phyloP scores from a whole-genome alignment of 257 asterid species.

The Henckelia pumila region DNA sequence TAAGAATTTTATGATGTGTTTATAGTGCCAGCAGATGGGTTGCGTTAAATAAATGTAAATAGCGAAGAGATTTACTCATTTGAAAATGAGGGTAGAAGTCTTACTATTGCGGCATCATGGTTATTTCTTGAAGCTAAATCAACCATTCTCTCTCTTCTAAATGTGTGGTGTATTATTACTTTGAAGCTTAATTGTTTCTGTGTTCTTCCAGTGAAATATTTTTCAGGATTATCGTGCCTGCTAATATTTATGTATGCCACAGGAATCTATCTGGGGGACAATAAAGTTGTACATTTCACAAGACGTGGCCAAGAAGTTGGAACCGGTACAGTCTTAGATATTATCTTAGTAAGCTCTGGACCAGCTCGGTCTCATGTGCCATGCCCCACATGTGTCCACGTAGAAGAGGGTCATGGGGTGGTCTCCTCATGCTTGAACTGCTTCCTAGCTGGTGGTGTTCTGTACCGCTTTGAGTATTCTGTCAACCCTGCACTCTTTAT shows the following conservation, averaged over 20 bases:
- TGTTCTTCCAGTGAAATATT: not conserved
- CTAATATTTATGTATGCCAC: not conserved
- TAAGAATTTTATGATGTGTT: too few species aligned
- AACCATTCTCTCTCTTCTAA: not conserved
- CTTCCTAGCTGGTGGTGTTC: constrained; percentile 87
- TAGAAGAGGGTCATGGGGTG: constrained; percentile 72
- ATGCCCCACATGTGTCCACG: constrained; percentile 62
- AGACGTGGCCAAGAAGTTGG: constrained; percentile 97
- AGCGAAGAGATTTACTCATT: not conserved
- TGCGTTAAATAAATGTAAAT: not conserved
- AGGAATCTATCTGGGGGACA: constrained; percentile 82
- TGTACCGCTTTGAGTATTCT: constrained; percentile 78
- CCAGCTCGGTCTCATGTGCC: constrained; percentile 53
- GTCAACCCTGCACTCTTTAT: constrained; percentile 75
- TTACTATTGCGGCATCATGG: not conserved
- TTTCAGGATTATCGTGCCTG: not conserved
- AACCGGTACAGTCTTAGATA: constrained; percentile 74
- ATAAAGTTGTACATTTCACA: constrained; percentile 83
- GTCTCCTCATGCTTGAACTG: constrained; percentile 76
- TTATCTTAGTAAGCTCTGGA: constrained; percentile 71
- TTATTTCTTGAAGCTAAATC: not conserved
- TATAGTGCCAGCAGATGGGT: not conserved
- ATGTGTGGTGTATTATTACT: too few species aligned
- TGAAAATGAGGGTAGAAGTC: not conserved
- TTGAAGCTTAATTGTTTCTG: not conserved